Evolutionary conservation across 805 yeast genomes (phyloP), one percentile per base, ranked within the genome.

Genomic region (Yarrowia sp.): DNA sequence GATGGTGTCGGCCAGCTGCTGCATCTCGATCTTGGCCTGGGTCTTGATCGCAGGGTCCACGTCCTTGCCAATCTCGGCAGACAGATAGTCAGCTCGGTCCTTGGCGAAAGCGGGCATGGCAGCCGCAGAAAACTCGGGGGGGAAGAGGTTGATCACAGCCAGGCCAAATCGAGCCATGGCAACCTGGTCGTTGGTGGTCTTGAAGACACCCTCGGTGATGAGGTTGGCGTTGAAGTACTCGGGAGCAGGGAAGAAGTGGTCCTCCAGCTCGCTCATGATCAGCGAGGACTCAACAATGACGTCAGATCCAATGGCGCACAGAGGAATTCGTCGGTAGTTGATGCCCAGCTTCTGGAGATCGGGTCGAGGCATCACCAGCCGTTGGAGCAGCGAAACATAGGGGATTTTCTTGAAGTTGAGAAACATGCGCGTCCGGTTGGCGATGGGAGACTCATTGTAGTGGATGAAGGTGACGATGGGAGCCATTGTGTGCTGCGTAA

Each of bases 291-390:
- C 61, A 12, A 55, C 61, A 2, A 55, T 35, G 14, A 55, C 31
- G 14, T 55, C 61, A 16, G 47, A 38, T 8, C 61, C 61, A 27
- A 55, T 39, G 21, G 61, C 61, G n/a, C 46, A 38, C 29, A 55
- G 61, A 38, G 61, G 61, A n/a, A 55, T 39, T 38, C 61, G 61
- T 16, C 61, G 24, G 47, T 55, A 55, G 46, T 39, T 38, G 46
- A 55, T 38, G 12, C 61, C 61, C 38, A 55, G 47, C 29, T 55
- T 55, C 13, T 21, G 46, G 14, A 55, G 47, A 10, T 55, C 61
- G 3, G 61, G 61, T 38, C 61, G 61, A 25, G 61, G 61, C 36
- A 55, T 14, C 14, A 55, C 47, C 3, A 38, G 10, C n/a, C 36
- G 33, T 25, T 38, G 47, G 5, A 29, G 31, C 2, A 38, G 29